Conservation (phyloP, 1,284 basidiomycete species). For the Rhizopogon parksii region DNA sequence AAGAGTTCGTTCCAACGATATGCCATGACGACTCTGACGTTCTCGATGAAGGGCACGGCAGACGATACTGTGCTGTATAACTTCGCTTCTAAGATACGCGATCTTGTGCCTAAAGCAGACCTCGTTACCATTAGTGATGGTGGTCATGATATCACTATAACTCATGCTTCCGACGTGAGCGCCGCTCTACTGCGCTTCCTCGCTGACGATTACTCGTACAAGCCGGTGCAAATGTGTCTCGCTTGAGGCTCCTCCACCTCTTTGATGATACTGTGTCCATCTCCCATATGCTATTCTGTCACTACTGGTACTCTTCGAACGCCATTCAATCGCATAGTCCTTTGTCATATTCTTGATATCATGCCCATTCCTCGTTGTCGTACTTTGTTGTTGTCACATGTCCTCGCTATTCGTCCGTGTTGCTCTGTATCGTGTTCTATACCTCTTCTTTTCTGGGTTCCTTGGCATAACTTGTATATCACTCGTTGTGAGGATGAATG, state of each 20-base stretch:
- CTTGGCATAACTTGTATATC: neutral
- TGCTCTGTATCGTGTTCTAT: neutral
- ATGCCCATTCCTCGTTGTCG: neutral
- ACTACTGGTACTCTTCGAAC: neutral
- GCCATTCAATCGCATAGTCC: too few relatives aligned
- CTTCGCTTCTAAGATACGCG: conserved; percentile 48
- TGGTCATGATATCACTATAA: conserved; percentile 58
- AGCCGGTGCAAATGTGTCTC: neutral
- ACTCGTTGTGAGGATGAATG: too few relatives aligned
- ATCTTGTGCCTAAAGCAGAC: conserved; percentile 45
- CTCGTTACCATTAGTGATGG: conserved; percentile 54
- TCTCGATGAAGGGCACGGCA: conserved; percentile 47
- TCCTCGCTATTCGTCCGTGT: neutral
- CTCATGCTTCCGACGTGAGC: conserved; percentile 42
- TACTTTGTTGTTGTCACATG: neutral
- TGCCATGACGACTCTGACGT: neutral
- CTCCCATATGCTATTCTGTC: neutral
- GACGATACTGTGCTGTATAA: conserved; percentile 59
- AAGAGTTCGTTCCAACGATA: conserved; percentile 18
- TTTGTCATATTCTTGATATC: neutral
- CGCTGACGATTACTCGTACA: neutral
- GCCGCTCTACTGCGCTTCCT: conserved; percentile 36
- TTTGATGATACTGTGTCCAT: neutral
- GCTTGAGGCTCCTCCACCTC: neutral
- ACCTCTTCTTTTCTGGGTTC: neutral